Percentiles rank a stretch among this genome's conserved stretches.
phyloP scores from a whole-genome alignment of 148 eudicot genomes.

The Chenopodium berlandieri region DNA sequence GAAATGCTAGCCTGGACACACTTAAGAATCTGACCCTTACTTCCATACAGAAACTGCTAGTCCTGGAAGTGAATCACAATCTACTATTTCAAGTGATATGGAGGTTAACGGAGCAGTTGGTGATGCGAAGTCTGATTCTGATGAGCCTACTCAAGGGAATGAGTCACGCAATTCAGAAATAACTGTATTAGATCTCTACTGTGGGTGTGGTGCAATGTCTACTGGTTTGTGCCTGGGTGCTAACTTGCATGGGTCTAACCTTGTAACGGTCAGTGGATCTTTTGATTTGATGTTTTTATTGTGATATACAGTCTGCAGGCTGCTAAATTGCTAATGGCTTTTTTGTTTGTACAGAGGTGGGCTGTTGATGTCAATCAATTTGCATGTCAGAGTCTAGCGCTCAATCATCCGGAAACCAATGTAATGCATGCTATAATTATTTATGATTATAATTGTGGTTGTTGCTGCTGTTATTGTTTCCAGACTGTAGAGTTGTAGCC shows the following conservation, averaged over 20 bases:
- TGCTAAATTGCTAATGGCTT: background rate
- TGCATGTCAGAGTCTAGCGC: slow-evolving; percentile 68
- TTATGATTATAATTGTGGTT: too few species aligned
- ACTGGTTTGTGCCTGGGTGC: slow-evolving; percentile 80
- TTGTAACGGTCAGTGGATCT: slow-evolving; percentile 56
- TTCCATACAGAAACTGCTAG: slow-evolving; percentile 30
- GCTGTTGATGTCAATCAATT: slow-evolving; percentile 60
- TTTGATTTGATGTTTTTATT: background rate
- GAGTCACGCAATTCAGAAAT: slow-evolving; percentile 22
- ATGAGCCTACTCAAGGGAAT: slow-evolving; percentile 19
- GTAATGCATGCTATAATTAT: slow-evolving; percentile 20
- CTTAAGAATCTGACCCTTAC: background rate
- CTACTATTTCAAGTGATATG: slow-evolving; percentile 58
- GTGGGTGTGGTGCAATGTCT: slow-evolving; percentile 87
- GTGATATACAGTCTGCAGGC: background rate
- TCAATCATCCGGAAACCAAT: slow-evolving; percentile 85
- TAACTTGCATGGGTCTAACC: slow-evolving; percentile 45
- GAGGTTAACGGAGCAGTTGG: slow-evolving; percentile 23
- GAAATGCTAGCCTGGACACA: background rate
- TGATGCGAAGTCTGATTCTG: slow-evolving; percentile 16
- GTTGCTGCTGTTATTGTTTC: background rate
- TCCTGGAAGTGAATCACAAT: slow-evolving; percentile 46
- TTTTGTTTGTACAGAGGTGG: slow-evolving; percentile 57
- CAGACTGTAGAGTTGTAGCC: background rate
- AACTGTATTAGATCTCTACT: slow-evolving; percentile 52